These are phyloP conservation scores for Cairneyella variabilis DNA, from an alignment of 495 filamentous ascomycete genomes.

Conservation along the genomic window DNA sequence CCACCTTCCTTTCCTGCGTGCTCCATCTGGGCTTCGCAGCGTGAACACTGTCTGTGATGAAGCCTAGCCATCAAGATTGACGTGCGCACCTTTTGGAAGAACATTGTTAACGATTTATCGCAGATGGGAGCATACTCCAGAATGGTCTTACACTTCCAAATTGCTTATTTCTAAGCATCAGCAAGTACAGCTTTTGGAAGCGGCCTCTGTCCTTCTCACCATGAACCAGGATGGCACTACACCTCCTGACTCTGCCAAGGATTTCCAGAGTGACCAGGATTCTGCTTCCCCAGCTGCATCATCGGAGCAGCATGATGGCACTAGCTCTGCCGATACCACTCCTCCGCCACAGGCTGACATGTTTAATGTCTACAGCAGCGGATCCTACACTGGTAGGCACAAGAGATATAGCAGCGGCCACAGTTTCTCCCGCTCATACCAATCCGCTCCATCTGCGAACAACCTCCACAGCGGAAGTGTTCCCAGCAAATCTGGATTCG, in stretches of 20 bases:
- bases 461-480: conserved; percentile 48
- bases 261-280: conserved; percentile 72
- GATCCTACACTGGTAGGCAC: conserved; percentile 43
- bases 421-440: conserved; percentile 78
- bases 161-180: conserved; percentile 98
- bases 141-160: conserved; percentile 97
- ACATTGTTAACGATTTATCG: conserved; percentile 35
- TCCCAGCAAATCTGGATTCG: conserved; percentile 42
- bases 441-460: conserved; percentile 60
- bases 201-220: conserved; percentile 85
- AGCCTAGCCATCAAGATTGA: not conserved
- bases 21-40: conserved; percentile 16
- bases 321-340: conserved; percentile 66
- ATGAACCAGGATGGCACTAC: conserved; percentile 71
- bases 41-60: not conserved
- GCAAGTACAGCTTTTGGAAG: conserved; percentile 96
- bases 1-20: conserved; percentile 41
- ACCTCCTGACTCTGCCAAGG: conserved; percentile 56
- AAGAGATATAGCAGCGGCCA: conserved; percentile 66
- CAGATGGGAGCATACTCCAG: conserved; percentile 99
- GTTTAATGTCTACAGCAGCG: conserved; percentile 30
- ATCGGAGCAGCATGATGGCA: conserved; percentile 67
- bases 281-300: conserved; percentile 76
- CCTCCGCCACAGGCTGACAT: conserved; percentile 58
- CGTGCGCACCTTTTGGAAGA: conserved; percentile 9